These are phyloP conservation scores for Erodium maritimum DNA, from an alignment of 345 rosid genomes.

Conservation along the genomic window DNA sequence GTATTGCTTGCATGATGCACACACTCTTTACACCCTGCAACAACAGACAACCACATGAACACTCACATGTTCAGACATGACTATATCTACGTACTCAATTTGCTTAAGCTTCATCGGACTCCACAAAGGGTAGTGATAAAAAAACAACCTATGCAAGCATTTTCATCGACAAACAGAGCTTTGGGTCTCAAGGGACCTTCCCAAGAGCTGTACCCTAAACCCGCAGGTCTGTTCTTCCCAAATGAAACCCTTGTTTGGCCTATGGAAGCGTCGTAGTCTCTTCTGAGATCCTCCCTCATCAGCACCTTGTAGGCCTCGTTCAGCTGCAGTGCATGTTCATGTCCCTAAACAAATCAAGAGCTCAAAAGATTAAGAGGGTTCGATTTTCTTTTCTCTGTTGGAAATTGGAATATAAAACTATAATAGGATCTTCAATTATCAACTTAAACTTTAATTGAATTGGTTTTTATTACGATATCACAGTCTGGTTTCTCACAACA, in stretches of 20 bases:
- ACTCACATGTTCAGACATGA: no score
- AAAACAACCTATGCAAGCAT: conserved; percentile 38
- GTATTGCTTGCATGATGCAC: conserved; percentile 49
- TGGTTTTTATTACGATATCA: no score
- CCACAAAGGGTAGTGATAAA: no score
- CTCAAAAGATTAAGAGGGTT: no score
- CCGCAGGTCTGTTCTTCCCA: conserved; percentile 11
- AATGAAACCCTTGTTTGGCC: conserved; percentile 19
- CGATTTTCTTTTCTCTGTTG: no score
- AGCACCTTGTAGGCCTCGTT: conserved; percentile 45
- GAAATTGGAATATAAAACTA: no score
- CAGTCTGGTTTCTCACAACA: no score
- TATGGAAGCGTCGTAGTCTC: conserved; percentile 27
- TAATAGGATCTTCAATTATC: no score
- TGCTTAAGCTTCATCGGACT: neutral
- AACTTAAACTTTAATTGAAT: no score
- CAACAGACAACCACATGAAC: neutral
- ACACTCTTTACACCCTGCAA: conserved; percentile 55
- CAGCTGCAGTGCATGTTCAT: conserved; percentile 32
- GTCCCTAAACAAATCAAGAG: conserved; percentile 19
- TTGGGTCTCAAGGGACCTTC: conserved; percentile 41
- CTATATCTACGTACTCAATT: no score
- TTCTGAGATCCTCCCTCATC: conserved; percentile 28
- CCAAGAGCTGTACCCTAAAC: conserved; percentile 40
- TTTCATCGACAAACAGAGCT: conserved; percentile 49